Evolutionary conservation across 768 basidiomycete genomes (phyloP).

Genomic region (Neoboletus magnificus): DNA sequence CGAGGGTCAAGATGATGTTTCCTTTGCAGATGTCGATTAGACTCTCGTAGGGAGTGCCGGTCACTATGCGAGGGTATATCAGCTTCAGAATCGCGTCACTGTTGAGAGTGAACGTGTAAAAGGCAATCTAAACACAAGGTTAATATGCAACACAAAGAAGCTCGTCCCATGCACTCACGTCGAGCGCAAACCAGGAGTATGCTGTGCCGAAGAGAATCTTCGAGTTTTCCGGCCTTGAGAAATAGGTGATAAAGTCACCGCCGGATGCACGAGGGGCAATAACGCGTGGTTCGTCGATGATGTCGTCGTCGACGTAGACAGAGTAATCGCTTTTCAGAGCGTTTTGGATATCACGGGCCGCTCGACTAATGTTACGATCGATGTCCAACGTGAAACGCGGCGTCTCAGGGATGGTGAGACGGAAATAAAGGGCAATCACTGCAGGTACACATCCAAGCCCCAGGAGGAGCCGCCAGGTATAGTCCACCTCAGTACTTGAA

Average conservation of each 20-base stretch:
- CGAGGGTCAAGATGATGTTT: conserved; percentile 66
- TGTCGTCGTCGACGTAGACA: conserved; percentile 51
- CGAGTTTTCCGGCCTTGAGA: conserved; percentile 66
- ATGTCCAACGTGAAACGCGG: conserved; percentile 92
- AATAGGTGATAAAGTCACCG: conserved; percentile 63
- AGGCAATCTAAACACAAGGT: conserved; percentile 55
- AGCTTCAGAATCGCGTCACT: conserved; percentile 28
- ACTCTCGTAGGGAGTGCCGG: conserved; percentile 41
- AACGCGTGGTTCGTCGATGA: conserved; percentile 45
- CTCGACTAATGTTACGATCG: conserved; percentile 70
- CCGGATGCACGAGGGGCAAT: conserved; percentile 63
- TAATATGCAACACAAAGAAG: neutral
- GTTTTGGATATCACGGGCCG: conserved; percentile 62
- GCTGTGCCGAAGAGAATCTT: conserved; percentile 74
- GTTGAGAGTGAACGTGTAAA: conserved; percentile 83
- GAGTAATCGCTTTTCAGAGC: conserved; percentile 48
- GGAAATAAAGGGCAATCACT: conserved; percentile 78
- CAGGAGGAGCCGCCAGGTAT: conserved; percentile 80
- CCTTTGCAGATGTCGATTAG: conserved; percentile 61
- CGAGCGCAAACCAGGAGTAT: conserved; percentile 86
- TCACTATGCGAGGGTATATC: neutral
- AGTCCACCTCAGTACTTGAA: conserved; percentile 50
- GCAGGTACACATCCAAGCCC: conserved; percentile 82
- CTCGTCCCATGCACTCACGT: conserved; percentile 49
- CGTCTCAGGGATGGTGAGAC: conserved; percentile 85